Percentiles rank a stretch among this genome's conserved stretches.
phyloP scores from a whole-genome alignment of 352 stramenopile genomes.

The Halophytophthora batemanensis region DNA sequence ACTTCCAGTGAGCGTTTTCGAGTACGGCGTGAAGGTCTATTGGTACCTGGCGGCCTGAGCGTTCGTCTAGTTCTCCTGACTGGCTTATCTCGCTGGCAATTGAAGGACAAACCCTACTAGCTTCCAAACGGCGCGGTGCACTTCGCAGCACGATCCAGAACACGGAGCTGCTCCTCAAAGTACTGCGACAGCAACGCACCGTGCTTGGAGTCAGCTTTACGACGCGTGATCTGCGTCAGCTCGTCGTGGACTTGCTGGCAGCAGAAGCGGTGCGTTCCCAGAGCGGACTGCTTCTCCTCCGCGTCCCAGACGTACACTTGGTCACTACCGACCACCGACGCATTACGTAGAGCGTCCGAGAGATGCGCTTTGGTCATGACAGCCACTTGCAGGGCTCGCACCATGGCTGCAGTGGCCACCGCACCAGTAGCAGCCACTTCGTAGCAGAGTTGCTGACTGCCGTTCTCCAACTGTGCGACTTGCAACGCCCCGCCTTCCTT shows the following conservation, averaged over 20 bases:
- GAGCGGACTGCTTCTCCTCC: constrained; percentile 15
- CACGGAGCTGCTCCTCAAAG: constrained; percentile 14
- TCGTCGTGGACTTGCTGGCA: constrained; percentile 5
- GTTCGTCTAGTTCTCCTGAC: not conserved
- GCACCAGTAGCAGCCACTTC: constrained; percentile 23
- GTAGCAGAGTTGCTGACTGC: constrained; percentile 11
- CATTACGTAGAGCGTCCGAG: constrained; percentile 23
- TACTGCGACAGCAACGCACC: not conserved
- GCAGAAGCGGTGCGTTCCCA: constrained; percentile 8
- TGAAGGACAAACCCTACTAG: not conserved
- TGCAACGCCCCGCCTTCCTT: constrained; percentile 28
- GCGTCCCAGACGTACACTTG: constrained; percentile 21
- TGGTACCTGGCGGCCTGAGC: not conserved
- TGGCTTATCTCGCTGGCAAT: not conserved
- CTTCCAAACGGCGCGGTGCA: constrained; percentile 3
- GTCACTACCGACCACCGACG: constrained; percentile 17
- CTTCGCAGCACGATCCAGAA: constrained; percentile 14
- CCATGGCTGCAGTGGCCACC: constrained; percentile 21
- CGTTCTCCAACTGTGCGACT: not conserved
- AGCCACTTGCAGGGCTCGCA: constrained; percentile 30
- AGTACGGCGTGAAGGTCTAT: constrained; percentile 8
- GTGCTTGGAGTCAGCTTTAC: constrained; percentile 1
- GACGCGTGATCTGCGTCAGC: not conserved
- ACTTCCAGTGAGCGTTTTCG: too few species aligned
- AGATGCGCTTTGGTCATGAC: constrained; percentile 35